A percentile compares a stretch with the other conserved stretches of the same genome.
phyloP scores from a whole-genome alignment of 2,329 filamentous ascomycete genomes.

The Fusarium oligoseptatum region DNA sequence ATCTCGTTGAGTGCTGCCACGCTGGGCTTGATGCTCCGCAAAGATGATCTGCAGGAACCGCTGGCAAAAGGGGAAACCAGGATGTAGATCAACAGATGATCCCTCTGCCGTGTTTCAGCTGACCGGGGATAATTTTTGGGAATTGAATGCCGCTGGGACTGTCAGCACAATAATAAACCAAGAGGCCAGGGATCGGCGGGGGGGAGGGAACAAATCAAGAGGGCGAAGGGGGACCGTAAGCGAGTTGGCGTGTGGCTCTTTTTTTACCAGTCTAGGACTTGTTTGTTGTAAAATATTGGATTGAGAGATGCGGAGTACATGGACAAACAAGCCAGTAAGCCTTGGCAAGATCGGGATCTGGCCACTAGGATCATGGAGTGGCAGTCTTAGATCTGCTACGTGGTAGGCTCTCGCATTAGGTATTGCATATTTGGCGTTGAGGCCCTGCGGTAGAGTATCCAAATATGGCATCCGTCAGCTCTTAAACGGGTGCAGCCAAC shows the following conservation, averaged over 20 bases:
- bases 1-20: slow-evolving; percentile 7
- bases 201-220: slow-evolving; percentile 13
- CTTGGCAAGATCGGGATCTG: slow-evolving; percentile 33
- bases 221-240: not conserved
- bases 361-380: slow-evolving; percentile 18
- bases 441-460: not conserved
- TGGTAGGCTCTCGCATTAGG: slow-evolving; percentile 14
- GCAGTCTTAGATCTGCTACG: not conserved
- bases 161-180: slow-evolving; percentile 3
- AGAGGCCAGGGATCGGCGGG: slow-evolving; percentile 2
- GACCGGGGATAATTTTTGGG: slow-evolving; percentile 7
- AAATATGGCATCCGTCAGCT: slow-evolving; percentile 1
- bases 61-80: slow-evolving; percentile 6
- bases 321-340: slow-evolving; percentile 20
- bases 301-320: slow-evolving; percentile 15
- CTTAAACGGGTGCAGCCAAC: not conserved
- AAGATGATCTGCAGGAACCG: slow-evolving; percentile 41
- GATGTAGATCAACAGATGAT: slow-evolving; percentile 15
- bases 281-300: slow-evolving; percentile 30
- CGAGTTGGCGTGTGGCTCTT: slow-evolving; percentile 13
- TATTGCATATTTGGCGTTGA: slow-evolving; percentile 2
- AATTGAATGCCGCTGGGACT: not conserved
- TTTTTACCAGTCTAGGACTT: not conserved
- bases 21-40: slow-evolving; percentile 18
- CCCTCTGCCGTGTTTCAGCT: slow-evolving; percentile 3